phyloP scores from a whole-genome alignment of 2,329 filamentous ascomycete species.

The Neocatenulostroma microsporum region DNA sequence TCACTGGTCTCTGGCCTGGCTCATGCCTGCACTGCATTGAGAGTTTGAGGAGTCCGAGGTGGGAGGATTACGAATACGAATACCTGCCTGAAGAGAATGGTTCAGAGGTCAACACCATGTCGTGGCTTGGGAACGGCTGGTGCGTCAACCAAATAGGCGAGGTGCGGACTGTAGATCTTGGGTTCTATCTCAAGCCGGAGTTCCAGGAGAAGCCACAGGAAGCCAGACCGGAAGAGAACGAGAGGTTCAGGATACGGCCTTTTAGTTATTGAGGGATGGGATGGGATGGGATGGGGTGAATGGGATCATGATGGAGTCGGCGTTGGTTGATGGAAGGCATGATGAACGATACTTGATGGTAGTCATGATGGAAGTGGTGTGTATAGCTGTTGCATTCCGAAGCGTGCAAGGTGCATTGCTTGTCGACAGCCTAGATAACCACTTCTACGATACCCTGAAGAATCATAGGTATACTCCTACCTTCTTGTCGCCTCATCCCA shows the following conservation, averaged over 20 bases:
- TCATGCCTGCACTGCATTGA: conserved; percentile 56
- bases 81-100: conserved; percentile 26
- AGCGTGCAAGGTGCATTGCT: too few relatives aligned
- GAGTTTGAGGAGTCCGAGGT: conserved; percentile 48
- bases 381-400: too few relatives aligned
- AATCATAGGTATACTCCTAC: too few relatives aligned
- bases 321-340: too few relatives aligned
- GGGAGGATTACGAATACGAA: conserved; percentile 54
- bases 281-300: too few relatives aligned
- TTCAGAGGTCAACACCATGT: conserved; percentile 44
- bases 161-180: conserved; percentile 30
- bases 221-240: conserved; percentile 34
- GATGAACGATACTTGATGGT: too few relatives aligned
- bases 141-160: conserved; percentile 49
- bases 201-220: conserved; percentile 33
- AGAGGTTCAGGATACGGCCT: conserved; percentile 27
- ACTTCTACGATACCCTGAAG: too few relatives aligned
- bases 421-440: too few relatives aligned
- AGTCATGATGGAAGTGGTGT: too few relatives aligned
- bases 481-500: too few relatives aligned
- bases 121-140: conserved; percentile 62
- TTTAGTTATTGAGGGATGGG: conserved; percentile 27
- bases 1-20: conserved; percentile 63
- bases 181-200: conserved; percentile 36
- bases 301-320: too few relatives aligned